Evolutionary conservation across 2,329 filamentous ascomycete species (phyloP).

Genomic region (Iodosphaeria phyllophila): DNA sequence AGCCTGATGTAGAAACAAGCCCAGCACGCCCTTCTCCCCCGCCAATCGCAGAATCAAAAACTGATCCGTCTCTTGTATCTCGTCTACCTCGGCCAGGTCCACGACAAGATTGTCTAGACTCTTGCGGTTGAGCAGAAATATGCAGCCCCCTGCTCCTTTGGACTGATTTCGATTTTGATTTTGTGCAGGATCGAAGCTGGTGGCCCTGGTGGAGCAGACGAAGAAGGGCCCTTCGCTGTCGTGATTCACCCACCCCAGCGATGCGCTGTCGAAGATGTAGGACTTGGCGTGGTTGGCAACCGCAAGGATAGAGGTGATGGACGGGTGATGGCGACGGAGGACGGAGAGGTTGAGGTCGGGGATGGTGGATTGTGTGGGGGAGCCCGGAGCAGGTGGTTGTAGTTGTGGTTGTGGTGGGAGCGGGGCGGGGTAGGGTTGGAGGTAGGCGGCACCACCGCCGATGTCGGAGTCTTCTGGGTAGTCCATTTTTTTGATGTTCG

Average conservation of each 20-base stretch:
- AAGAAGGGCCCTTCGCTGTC: constrained; percentile 80
- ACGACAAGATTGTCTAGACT: constrained; percentile 53
- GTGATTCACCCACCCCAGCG: constrained; percentile 60
- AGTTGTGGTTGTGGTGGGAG: too few relatives aligned
- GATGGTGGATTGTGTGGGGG: constrained; percentile 49
- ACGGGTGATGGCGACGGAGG: constrained; percentile 61
- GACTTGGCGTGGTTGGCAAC: constrained; percentile 75
- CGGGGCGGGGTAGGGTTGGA: constrained; percentile 19
- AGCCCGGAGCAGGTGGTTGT: too few relatives aligned
- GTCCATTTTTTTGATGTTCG: neutral
- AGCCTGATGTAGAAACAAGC: too few relatives aligned
- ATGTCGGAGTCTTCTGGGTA: constrained; percentile 45
- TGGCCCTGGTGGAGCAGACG: constrained; percentile 41
- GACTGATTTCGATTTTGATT: too few relatives aligned
- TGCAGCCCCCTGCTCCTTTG: constrained; percentile 26
- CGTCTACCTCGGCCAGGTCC: constrained; percentile 37
- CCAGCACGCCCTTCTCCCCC: constrained; percentile 6
- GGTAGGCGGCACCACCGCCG: constrained; percentile 35
- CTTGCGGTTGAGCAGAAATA: constrained; percentile 57
- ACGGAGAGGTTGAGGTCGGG: constrained; percentile 78
- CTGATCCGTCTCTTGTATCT: constrained; percentile 43
- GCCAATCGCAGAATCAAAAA: constrained; percentile 30
- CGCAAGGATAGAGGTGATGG: constrained; percentile 53
- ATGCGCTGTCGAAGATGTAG: constrained; percentile 45
- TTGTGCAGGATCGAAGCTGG: too few relatives aligned